phyloP scores from a whole-genome alignment of 306 rosid species.

The Begonia masoniana region DNA sequence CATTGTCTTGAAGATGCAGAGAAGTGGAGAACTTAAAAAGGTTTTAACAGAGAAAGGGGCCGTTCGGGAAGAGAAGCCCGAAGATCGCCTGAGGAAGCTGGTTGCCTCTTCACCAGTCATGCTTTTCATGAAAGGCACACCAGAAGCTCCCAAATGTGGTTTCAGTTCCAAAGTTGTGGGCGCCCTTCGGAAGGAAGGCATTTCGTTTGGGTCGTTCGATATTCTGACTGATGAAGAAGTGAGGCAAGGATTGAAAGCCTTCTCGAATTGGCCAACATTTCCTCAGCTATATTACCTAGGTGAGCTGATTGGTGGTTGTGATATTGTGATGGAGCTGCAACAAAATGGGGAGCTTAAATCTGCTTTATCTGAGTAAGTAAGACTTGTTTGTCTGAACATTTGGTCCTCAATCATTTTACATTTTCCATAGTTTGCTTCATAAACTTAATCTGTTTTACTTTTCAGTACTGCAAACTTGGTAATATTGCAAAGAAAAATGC shows the following conservation, averaged over 20 bases:
- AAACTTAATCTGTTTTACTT: background rate
- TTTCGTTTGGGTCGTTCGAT: constrained; percentile 68
- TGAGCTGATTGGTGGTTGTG: constrained; percentile 84
- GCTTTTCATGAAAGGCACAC: constrained; percentile 90
- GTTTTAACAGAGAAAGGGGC: constrained; percentile 53
- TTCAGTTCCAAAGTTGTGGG: constrained; percentile 80
- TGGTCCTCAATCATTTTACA: constrained; percentile 12
- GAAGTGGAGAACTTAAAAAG: constrained; percentile 71
- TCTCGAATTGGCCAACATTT: constrained; percentile 92
- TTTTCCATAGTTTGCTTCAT: constrained; percentile 16
- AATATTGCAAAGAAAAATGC: too few relatives aligned
- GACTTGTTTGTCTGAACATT: constrained; percentile 10
- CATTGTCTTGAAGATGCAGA: constrained; percentile 88
- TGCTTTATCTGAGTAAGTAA: constrained; percentile 47
- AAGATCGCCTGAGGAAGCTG: constrained; percentile 69
- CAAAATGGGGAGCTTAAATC: constrained; percentile 65
- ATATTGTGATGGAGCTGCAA: constrained; percentile 64
- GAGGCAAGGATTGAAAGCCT: constrained; percentile 75
- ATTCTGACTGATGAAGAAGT: constrained; percentile 67
- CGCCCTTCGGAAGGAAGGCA: constrained; percentile 55
- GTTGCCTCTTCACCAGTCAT: constrained; percentile 53
- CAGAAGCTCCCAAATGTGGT: constrained; percentile 83
- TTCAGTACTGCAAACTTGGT: too few relatives aligned
- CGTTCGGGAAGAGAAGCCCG: constrained; percentile 30
- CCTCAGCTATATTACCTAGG: constrained; percentile 89